A percentile compares a stretch with the other conserved stretches of the same genome.
Conservation (phyloP, 495 filamentous ascomycete genomes). For the Penicillium coffeae region DNA sequence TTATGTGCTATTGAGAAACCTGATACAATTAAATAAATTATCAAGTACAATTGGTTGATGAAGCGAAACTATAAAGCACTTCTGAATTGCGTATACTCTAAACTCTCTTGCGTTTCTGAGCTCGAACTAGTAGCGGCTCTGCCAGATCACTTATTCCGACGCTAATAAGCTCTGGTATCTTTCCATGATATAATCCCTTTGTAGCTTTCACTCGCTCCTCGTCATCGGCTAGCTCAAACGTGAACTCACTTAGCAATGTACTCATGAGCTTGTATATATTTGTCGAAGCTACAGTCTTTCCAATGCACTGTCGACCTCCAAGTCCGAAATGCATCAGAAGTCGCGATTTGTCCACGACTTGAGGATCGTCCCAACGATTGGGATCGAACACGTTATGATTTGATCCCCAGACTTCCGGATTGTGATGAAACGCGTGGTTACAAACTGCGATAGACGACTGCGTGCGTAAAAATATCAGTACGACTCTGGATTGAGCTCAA, state of each 20-base stretch:
- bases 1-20: too few relatives aligned
- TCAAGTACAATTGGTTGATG: too few relatives aligned
- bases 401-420: slow-evolving; percentile 7
- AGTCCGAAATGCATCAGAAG: slow-evolving; percentile 13
- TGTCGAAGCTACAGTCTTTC: slow-evolving; percentile 11
- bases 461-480: not conserved
- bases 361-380: slow-evolving; percentile 5
- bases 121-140: slow-evolving; percentile 6
- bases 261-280: slow-evolving; percentile 15
- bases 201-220: not conserved
- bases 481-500: too few relatives aligned
- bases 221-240: slow-evolving; percentile 7
- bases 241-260: slow-evolving; percentile 9
- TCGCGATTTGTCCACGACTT: slow-evolving; percentile 1
- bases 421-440: slow-evolving; percentile 15
- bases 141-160: slow-evolving; percentile 16
- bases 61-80: too few relatives aligned
- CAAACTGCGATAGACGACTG: slow-evolving; percentile 12
- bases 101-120: not conserved
- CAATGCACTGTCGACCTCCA: slow-evolving; percentile 11
- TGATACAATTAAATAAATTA: too few relatives aligned
- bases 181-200: not conserved
- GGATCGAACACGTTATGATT: slow-evolving; percentile 10
- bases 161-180: slow-evolving; percentile 10
- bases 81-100: too few relatives aligned